A percentile compares a stretch with the other conserved stretches of the same genome.
Conservation (phyloP, 192 early-diverging fungal species). For the Jimgerdemannia lactiflua region DNA sequence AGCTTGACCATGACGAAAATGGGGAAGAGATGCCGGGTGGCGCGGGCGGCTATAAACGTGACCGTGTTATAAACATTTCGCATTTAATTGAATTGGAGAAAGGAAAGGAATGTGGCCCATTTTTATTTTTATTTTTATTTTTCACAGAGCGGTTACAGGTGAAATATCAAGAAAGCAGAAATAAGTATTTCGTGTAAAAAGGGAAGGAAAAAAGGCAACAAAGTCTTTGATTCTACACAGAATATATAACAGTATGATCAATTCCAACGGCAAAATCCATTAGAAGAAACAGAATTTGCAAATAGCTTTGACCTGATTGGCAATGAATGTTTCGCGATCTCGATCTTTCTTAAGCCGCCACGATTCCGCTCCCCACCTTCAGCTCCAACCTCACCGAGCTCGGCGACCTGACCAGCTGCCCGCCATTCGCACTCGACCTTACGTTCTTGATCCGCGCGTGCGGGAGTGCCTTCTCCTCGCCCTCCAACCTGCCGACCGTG, state of each 20-base stretch:
- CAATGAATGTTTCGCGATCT: too few species aligned
- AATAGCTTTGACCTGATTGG: background rate
- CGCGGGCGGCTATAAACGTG: background rate
- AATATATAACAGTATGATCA: too few species aligned
- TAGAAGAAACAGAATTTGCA: background rate
- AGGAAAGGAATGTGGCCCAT: too few species aligned
- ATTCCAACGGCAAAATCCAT: background rate
- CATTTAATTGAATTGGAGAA: background rate
- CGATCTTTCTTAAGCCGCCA: background rate
- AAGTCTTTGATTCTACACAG: too few species aligned
- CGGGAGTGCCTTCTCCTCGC: background rate
- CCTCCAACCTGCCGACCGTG: background rate
- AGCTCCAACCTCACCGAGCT: background rate
- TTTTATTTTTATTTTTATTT: too few species aligned
- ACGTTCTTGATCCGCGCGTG: background rate
- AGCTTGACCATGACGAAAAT: conserved; percentile 46
- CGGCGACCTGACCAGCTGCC: background rate
- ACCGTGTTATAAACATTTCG: background rate
- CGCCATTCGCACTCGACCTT: background rate
- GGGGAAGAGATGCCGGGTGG: background rate
- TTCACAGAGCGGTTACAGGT: too few species aligned
- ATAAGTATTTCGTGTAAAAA: too few species aligned
- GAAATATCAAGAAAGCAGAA: too few species aligned
- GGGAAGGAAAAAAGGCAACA: too few species aligned
- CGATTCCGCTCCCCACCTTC: background rate